Percentiles rank a stretch among this genome's conserved stretches.
phyloP scores from a whole-genome alignment of 805 yeast genomes.

The Jamesozyma piceae region DNA sequence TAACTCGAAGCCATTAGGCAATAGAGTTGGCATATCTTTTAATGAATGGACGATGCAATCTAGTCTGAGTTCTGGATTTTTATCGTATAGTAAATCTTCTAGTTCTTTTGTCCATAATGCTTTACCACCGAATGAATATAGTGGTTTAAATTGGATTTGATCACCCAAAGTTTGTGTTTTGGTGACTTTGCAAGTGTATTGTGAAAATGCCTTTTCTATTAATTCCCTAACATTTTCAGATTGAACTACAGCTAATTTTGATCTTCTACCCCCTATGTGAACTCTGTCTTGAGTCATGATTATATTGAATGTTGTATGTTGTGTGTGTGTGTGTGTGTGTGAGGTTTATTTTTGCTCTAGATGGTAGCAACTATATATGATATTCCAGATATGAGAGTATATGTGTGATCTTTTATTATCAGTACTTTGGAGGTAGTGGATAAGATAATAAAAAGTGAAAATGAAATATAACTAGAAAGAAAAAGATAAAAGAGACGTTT shows the following conservation, averaged over 20 bases:
- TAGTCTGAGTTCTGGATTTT: conserved; percentile 55
- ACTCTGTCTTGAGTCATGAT: conserved; percentile 16
- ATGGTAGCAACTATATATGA: no score
- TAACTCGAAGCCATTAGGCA: conserved; percentile 82
- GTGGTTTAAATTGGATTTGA: conserved; percentile 71
- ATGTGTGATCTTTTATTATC: no score
- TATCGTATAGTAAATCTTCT: conserved; percentile 61
- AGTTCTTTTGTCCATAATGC: conserved; percentile 94
- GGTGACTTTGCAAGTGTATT: conserved; percentile 60
- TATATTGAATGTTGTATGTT: not conserved
- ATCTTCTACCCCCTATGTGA: conserved; percentile 80
- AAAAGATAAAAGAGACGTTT: no score
- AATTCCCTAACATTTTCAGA: conserved; percentile 58
- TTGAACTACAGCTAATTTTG: conserved; percentile 80
- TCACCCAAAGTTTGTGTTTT: conserved; percentile 87
- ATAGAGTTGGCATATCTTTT: conserved; percentile 83
- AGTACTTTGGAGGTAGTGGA: no score
- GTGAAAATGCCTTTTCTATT: conserved; percentile 54
- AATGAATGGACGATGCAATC: conserved; percentile 90
- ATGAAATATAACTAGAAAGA: no score
- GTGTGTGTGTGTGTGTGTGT: not conserved
- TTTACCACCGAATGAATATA: conserved; percentile 93
- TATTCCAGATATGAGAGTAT: no score
- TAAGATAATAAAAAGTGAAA: no score
- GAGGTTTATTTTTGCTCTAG: no score